Evolutionary conservation across 2,329 filamentous ascomycete genomes (phyloP), one percentile per base, ranked within the genome.

Genomic region (Sclerotinia minor): DNA sequence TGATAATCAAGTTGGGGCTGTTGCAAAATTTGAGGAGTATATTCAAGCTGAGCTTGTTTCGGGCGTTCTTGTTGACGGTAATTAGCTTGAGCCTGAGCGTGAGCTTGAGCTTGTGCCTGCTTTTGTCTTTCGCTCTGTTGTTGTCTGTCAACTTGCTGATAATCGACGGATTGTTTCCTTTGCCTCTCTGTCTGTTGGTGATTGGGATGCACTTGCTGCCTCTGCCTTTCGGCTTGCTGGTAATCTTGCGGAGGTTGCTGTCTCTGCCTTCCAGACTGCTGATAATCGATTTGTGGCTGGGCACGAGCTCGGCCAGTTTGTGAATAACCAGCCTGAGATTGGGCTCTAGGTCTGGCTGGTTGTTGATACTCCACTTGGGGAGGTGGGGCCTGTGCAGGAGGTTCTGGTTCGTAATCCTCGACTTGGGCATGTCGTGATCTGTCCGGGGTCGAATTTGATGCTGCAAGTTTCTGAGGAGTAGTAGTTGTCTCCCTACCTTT

Each of bases 381-480:
- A 32, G 44, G 57, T 17, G 57, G 44, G 41, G 57, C 58, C 38
- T 66, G 68, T 61, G 64, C 35, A 53, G 54, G 68, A 77, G 78
- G 64, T 77, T 78, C 57, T 53, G 78, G 74, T 64, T 80, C 65
- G 17, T 69, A 68, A 52, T 73, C 71, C 50, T 73, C 72, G 44
- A 72, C 69, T 50, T 71, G 73, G 17, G 73, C 63, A 65, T 72
- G 70, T 15, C 65, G 65, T 47, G 65, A 67, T 58, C 67, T 63
- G 32, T 67, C 65, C 35, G 57, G 57, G 21, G 35, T 71, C 50
- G 71, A 69, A 52, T 70, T 73, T 57, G 76, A 74, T 49, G 70
- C 55, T 26, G 68, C 35, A 45, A 66, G 68, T 75, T 83, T 88
- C 69, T 88, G 86, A 0, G 84, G 81, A 29, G 84, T 82, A 21